Base-by-base conservation (phyloP, 2,329 filamentous ascomycete species). In the Trichophyton rubrum region DNA sequence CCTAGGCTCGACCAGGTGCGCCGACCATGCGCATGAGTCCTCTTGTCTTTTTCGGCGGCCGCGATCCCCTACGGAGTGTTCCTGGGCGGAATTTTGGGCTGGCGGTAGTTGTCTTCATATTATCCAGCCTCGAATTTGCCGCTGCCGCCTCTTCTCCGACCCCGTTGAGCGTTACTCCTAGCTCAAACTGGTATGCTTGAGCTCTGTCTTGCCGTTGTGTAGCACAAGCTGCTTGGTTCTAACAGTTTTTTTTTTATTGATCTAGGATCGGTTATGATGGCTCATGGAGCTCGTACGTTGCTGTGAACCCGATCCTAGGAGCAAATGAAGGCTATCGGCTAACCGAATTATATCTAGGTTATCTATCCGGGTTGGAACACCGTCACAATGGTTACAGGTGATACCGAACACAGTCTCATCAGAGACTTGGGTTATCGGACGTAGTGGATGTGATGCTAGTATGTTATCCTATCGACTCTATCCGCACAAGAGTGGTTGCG, bases 381-480 rank as follows among this genome's bases (percentile, higher is more conserved):
- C 68, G 15, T 62, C 67, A 56, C 69, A 71, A 64, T 70, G 66
- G 65, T 47, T 71, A 20, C 64, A 63, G n/a, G 63, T 70, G 11
- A 61, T 70, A 43, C 69, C 69, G 22, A 69, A 62, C 58, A 71
- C 68, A 27, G 60, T 66, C n/a, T 64, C 65, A 49, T 65, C 66
- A 56, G 68, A 70, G 59, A 69, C 66, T 3, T 70, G 67, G 69
- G 67, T 70, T 15, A 65, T 70, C 40, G 67, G 67, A 8, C 65
- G 63, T 4, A 61, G 59, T 33, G 67, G 68, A 51, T 71, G 69
- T 56, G 68, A 71, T 62, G 65, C 64, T 20, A 68, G 64, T 66
- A 65, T 51, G 64, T 64, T 20, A 33, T 17, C 8, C 38, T 30
- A 27, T 24, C 20, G 20, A 17, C n/a, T 15, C 9, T 43, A 24